These are phyloP conservation scores for Letharia columbiana DNA, from an alignment of 495 filamentous ascomycete species.

Conservation along the genomic window DNA sequence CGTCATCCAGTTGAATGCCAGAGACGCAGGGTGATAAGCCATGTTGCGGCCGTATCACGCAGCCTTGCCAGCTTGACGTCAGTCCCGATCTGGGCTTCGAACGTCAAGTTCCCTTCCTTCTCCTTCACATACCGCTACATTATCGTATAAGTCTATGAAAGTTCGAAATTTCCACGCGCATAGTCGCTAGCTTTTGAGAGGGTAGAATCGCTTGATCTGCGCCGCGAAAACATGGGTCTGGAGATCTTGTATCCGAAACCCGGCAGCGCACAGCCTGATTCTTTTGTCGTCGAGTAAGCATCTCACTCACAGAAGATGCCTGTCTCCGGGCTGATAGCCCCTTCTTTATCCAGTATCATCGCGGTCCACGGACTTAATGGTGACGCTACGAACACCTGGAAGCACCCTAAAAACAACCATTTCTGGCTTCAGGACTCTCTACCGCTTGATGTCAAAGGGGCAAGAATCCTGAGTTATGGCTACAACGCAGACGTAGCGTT, in stretches of 20 bases:
- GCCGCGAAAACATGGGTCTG: background rate
- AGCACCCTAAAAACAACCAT: slow-evolving; percentile 1
- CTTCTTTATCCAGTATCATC: slow-evolving; percentile 28
- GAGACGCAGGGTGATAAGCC: background rate
- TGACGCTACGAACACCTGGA: slow-evolving; percentile 28
- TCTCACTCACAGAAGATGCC: no score
- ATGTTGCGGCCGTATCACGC: background rate
- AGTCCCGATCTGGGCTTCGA: background rate
- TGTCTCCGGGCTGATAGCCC: background rate
- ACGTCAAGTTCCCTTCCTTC: background rate
- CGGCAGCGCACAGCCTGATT: background rate
- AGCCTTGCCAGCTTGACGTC: background rate
- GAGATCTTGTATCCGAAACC: slow-evolving; percentile 2
- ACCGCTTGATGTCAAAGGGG: slow-evolving; percentile 13
- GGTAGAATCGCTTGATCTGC: background rate
- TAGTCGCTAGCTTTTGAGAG: background rate
- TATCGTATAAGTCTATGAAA: background rate
- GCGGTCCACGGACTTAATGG: slow-evolving; percentile 35
- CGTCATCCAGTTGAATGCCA: background rate
- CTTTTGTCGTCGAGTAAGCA: slow-evolving; percentile 8
- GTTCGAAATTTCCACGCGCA: background rate
- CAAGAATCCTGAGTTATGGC: slow-evolving; percentile 17
- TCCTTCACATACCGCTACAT: background rate
- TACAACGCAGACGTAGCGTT: slow-evolving; percentile 18
- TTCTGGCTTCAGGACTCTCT: slow-evolving; percentile 23